phyloP scores from a whole-genome alignment of 352 stramenopile species.

The Vaucheria bursata region DNA sequence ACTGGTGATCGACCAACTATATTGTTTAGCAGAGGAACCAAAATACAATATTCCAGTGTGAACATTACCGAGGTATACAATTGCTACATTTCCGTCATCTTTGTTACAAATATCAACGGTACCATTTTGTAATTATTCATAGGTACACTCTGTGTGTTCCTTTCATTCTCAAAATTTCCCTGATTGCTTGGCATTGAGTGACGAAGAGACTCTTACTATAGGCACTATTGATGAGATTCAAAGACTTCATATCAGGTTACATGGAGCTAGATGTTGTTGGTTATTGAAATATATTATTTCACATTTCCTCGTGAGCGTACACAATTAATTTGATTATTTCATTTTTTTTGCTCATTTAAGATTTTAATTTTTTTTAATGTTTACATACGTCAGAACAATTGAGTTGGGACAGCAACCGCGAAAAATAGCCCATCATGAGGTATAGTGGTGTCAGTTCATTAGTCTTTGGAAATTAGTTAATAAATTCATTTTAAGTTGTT shows the following conservation, averaged over 20 bases:
- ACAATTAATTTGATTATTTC: not conserved
- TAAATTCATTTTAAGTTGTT: no score
- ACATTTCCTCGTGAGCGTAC: not conserved
- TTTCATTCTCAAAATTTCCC: constrained; percentile 82
- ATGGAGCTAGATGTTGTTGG: constrained; percentile 52
- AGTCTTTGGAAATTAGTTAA: no score
- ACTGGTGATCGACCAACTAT: constrained; percentile 91
- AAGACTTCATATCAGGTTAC: constrained; percentile 95
- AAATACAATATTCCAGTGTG: constrained; percentile 91
- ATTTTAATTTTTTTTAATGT: no score
- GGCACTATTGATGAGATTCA: constrained; percentile 97
- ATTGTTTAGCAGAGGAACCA: constrained; percentile 89
- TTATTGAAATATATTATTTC: not conserved
- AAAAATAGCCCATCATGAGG: constrained; percentile 4
- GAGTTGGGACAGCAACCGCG: constrained; percentile 3
- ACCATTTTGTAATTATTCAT: constrained; percentile 52
- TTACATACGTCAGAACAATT: not conserved
- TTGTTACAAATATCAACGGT: no score
- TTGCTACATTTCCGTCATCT: not conserved
- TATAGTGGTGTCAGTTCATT: not conserved
- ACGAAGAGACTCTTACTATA: constrained; percentile 84
- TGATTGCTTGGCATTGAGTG: constrained; percentile 87
- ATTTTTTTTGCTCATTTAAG: no score
- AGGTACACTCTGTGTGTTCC: constrained; percentile 81
- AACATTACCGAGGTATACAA: constrained; percentile 57